These are phyloP conservation scores for Aspergillus sp. DNA, from an alignment of 2,329 filamentous ascomycete species.

Conservation along the genomic window DNA sequence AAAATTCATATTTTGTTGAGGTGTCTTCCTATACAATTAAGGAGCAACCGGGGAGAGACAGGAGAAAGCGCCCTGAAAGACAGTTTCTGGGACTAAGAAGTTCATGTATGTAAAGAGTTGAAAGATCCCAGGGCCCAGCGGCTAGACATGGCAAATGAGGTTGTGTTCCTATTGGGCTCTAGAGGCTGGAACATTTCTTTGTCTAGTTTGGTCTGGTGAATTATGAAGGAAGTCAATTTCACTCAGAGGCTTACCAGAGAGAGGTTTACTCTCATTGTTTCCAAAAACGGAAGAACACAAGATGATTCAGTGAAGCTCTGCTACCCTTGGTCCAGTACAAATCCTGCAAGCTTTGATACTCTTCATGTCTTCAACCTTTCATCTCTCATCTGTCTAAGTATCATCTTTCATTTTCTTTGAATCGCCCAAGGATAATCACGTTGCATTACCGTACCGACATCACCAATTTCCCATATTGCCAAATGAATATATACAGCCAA, in stretches of 20 bases:
- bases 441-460: not conserved
- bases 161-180: constrained; percentile 12
- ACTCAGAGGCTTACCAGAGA: not conserved
- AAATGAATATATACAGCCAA: constrained; percentile 7
- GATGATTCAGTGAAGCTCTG: not conserved
- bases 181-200: constrained; percentile 20
- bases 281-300: constrained; percentile 1
- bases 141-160: constrained; percentile 12
- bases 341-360: not conserved
- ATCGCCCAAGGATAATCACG: not conserved
- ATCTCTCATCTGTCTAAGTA: not conserved
- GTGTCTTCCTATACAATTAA: not conserved
- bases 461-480: not conserved
- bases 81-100: constrained; percentile 7
- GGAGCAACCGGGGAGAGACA: not conserved
- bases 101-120: constrained; percentile 4
- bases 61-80: constrained; percentile 9
- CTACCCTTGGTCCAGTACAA: not conserved
- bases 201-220: constrained; percentile 9
- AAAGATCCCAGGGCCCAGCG: not conserved
- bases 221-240: constrained; percentile 9
- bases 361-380: not conserved
- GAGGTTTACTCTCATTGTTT: not conserved
- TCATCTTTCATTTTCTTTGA: not conserved
- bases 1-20: not conserved